phyloP scores from a whole-genome alignment of 129 eudicot genomes.

The Erigeron canadensis region DNA sequence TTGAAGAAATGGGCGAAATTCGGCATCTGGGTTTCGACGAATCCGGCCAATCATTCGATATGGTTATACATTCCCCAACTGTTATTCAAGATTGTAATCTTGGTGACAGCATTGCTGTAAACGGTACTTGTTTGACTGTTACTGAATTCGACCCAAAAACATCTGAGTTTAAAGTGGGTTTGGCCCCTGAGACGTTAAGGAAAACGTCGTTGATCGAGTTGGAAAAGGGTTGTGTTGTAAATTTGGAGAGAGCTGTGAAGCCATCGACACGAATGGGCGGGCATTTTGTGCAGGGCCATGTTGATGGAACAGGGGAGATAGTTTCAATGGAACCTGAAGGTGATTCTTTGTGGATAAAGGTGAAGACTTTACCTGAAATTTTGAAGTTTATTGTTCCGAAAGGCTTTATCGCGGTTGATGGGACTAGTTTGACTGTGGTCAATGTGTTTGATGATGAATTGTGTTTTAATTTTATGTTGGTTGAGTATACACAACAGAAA shows the following conservation, averaged over 20 bases:
- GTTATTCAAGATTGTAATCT: slow-evolving; percentile 65
- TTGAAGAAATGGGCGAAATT: slow-evolving; percentile 82
- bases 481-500: slow-evolving; percentile 85
- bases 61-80: slow-evolving; percentile 52
- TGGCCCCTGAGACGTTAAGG: slow-evolving; percentile 76
- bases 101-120: slow-evolving; percentile 90
- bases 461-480: slow-evolving; percentile 86
- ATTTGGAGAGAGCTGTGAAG: slow-evolving; percentile 78
- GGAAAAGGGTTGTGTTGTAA: slow-evolving; percentile 61
- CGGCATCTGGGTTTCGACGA: slow-evolving; percentile 51
- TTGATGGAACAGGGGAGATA: slow-evolving; percentile 87
- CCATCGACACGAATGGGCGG: slow-evolving; percentile 91
- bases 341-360: slow-evolving; percentile 93
- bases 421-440: slow-evolving; percentile 91
- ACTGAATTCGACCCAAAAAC: slow-evolving; percentile 48
- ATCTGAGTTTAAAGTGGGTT: slow-evolving; percentile 60
- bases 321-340: slow-evolving; percentile 60
- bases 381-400: slow-evolving; percentile 88
- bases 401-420: slow-evolving; percentile 89
- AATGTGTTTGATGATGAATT: slow-evolving; percentile 77
- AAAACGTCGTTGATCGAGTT: slow-evolving; percentile 63
- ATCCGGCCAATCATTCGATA: slow-evolving; percentile 53
- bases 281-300: slow-evolving; percentile 96
- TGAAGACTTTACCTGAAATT: slow-evolving; percentile 58
- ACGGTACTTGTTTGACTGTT: slow-evolving; percentile 88